Conservation (phyloP, 495 filamentous ascomycete species). For the Annulohypoxylon maeteangense region DNA sequence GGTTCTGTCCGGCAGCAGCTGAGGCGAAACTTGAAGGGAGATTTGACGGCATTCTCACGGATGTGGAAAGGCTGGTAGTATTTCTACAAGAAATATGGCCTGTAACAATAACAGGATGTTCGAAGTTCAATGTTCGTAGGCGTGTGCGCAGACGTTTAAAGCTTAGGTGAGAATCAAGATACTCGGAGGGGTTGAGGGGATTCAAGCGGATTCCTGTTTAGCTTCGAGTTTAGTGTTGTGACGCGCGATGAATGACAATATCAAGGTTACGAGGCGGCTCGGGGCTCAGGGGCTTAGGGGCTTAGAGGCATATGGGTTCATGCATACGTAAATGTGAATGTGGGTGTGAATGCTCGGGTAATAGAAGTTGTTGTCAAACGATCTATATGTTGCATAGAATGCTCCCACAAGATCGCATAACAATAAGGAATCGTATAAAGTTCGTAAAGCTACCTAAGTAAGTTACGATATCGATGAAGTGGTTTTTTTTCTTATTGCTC, state of each 20-base stretch:
- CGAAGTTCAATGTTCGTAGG: not conserved
- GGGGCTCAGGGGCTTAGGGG: not conserved
- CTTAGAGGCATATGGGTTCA: not conserved
- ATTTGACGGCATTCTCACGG: constrained; percentile 72
- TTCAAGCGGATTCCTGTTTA: constrained; percentile 7
- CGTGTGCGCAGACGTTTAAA: not conserved
- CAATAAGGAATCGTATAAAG: constrained; percentile 6
- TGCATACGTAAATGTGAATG: constrained; percentile 26
- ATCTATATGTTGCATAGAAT: constrained; percentile 25
- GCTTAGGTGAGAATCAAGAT: constrained; percentile 16
- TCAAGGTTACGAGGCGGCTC: not conserved
- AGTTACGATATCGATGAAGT: not conserved
- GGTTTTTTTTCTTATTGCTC: constrained; percentile 8
- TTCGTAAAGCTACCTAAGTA: constrained; percentile 21
- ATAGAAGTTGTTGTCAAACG: constrained; percentile 14
- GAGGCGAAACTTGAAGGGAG: constrained; percentile 86
- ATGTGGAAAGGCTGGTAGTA: constrained; percentile 28
- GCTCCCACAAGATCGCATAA: constrained; percentile 18
- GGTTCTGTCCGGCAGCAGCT: constrained; percentile 78
- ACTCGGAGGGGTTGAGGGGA: constrained; percentile 3
- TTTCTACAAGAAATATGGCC: constrained; percentile 22
- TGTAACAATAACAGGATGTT: not conserved
- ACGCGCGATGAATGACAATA: not conserved
- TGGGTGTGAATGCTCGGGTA: constrained; percentile 3
- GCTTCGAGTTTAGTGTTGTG: constrained; percentile 8